Conservation (phyloP, 192 early-diverging fungal species). For the Gamsiella multidivaricata region DNA sequence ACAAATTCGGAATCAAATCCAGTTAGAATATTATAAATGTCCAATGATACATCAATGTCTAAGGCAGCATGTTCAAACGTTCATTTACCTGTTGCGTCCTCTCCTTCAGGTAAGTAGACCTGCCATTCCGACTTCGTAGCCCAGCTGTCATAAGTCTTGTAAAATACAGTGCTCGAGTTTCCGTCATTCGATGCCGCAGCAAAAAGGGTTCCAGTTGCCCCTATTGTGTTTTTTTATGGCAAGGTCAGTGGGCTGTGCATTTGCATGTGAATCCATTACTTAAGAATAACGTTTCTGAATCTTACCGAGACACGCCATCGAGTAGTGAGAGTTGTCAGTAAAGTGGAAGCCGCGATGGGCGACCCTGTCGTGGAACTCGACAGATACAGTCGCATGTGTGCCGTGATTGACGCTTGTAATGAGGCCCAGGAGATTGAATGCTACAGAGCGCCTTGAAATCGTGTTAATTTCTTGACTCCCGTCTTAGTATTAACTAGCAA, state of each 20-base stretch:
- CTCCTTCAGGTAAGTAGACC: constrained; percentile 69
- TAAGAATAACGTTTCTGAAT: background rate
- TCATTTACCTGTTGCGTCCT: constrained; percentile 68
- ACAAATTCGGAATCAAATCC: too few species aligned
- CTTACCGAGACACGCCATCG: constrained; percentile 78
- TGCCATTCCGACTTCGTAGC: constrained; percentile 83
- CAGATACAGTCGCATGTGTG: constrained; percentile 80
- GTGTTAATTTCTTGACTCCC: too few species aligned
- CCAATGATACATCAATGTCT: background rate
- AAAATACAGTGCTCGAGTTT: constrained; percentile 73
- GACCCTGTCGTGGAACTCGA: constrained; percentile 91
- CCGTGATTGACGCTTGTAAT: constrained; percentile 79
- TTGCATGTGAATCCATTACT: too few species aligned
- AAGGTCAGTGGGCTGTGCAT: too few species aligned
- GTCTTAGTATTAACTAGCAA: too few species aligned
- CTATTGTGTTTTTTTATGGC: too few species aligned
- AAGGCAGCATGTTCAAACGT: too few species aligned
- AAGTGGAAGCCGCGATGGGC: constrained; percentile 83
- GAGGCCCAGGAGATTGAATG: constrained; percentile 87
- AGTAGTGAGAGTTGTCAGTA: constrained; percentile 79
- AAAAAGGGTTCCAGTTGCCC: constrained; percentile 78
- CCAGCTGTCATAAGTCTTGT: constrained; percentile 78
- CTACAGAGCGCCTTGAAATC: constrained; percentile 36
- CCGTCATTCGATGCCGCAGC: constrained; percentile 62
- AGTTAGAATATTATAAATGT: background rate